These are phyloP conservation scores for Tetradesmus lagerheimii DNA, from an alignment of 139 green algal species.

Conservation along the genomic window DNA sequence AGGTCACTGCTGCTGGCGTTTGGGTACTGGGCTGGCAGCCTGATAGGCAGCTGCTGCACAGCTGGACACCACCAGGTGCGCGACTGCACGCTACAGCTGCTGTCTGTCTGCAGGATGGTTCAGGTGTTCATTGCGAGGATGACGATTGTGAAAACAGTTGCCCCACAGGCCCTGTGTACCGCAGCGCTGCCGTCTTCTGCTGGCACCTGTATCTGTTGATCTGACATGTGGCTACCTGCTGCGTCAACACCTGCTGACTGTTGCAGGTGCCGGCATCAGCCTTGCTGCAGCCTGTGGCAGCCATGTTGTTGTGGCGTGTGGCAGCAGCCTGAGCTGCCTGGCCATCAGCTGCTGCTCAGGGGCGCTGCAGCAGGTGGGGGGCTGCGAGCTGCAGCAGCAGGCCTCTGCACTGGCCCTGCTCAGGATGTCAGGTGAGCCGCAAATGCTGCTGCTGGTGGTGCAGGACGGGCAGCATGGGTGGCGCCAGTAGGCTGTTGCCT, in stretches of 20 bases:
- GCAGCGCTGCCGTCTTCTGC: neutral
- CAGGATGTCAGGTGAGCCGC: neutral
- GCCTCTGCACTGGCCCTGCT: constrained; percentile 34
- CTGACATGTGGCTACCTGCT: neutral
- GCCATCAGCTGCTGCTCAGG: constrained; percentile 2
- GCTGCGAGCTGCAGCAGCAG: constrained; percentile 38
- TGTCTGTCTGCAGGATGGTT: neutral
- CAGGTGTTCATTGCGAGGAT: too few relatives aligned
- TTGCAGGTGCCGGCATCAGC: constrained; percentile 4
- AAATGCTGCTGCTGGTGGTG: too few relatives aligned
- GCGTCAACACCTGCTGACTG: neutral
- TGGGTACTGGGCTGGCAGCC: constrained; percentile 37
- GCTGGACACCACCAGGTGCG: constrained; percentile 37
- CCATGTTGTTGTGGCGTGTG: constrained; percentile 33
- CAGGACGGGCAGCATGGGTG: too few relatives aligned
- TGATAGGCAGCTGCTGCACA: neutral
- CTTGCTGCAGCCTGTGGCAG: constrained; percentile 37
- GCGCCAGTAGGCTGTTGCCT: too few relatives aligned
- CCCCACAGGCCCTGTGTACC: too few relatives aligned
- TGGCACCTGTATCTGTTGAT: neutral
- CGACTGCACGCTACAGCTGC: neutral
- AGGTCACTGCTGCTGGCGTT: constrained; percentile 37
- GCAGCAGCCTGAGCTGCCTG: constrained; percentile 7
- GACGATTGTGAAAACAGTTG: too few relatives aligned
- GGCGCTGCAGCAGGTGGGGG: neutral